Conservation (phyloP, 2,329 filamentous ascomycete species). For the Escovopsis sp. region DNA sequence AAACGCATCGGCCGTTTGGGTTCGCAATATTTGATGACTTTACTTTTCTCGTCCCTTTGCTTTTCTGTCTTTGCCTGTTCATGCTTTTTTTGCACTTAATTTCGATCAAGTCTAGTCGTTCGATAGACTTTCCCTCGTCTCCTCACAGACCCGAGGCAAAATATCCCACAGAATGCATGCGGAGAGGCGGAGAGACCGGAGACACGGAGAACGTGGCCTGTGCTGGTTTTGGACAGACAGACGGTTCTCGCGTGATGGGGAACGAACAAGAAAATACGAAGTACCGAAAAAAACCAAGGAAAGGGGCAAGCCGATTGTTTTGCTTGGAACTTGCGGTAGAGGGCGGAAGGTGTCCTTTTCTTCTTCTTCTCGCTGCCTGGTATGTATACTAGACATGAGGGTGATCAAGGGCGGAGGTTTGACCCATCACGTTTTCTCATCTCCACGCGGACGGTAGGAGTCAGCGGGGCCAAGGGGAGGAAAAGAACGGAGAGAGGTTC, state of each 20-base stretch:
- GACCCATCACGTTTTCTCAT: background rate
- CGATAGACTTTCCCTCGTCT: background rate
- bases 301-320: background rate
- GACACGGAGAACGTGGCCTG: too few species aligned
- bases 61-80: conserved; percentile 8
- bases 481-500: background rate
- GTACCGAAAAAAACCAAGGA: too few species aligned
- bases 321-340: background rate
- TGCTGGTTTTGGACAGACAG: too few species aligned
- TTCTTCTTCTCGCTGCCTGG: conserved; percentile 1
- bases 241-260: too few species aligned
- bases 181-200: too few species aligned
- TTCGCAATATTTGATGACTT: conserved; percentile 6
- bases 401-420: background rate
- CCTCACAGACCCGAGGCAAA: background rate
- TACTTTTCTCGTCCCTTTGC: conserved; percentile 7
- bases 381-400: conserved; percentile 9
- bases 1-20: conserved; percentile 17
- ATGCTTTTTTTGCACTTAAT: background rate
- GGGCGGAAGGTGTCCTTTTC: conserved; percentile 1
- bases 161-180: background rate
- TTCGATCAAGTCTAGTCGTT: background rate
- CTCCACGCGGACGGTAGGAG: too few species aligned
- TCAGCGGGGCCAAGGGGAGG: background rate
- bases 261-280: too few species aligned